Base-by-base conservation (phyloP, 768 basidiomycete species). In the Pulveroboletus frians region DNA sequence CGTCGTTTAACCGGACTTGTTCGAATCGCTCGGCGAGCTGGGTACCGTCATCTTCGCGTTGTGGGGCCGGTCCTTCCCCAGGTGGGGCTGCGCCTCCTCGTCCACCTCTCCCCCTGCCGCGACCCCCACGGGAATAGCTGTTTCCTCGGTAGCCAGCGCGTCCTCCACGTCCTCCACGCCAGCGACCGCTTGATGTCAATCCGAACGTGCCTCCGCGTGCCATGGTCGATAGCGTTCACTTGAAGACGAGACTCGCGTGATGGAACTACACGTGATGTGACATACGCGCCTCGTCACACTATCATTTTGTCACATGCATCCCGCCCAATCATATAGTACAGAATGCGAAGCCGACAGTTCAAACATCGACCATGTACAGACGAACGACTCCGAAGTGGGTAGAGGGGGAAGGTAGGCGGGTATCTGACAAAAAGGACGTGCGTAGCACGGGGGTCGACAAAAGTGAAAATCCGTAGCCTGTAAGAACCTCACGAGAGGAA, bases 1-100 rank as follows among this genome's bases (percentile, higher is more conserved):
- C 92, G 66, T 98, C 92, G 54, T 71, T 74, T 15, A 88, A 58
- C 30, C 75, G 70, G 5, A 86, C 81, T 56, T 80, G 81, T 61
- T 97, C 94, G 62, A 96, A 94, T 55, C 81, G 75, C 57, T 95
- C 94, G 7, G 83, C 88, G 5, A 86, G 77, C 44, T 85, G 84
- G 1, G 89, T 91, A 13, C 92, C 94, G 58, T 97, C 94, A 52
- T 95, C 92, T 64, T 91, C 91, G 54, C 90, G 78, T 62, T 78
- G 76, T 5, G 81, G 81, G 17, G 72, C 77, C 18, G 70, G 68
- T 18, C 76, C 69, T 30, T 81, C 80, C 42, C 70, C 74, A 23
- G 63, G 69, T 39, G 67, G 66, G 26, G 67, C 58, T 29, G 63
- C 56, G 18, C 70, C 67, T 14, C 70, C 61, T 4, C 64, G 55